Percentiles rank a stretch among this genome's conserved stretches.
These are phyloP conservation scores for Hydrangea macrophylla DNA, from an alignment of 148 eudicot species.

Conservation along the genomic window DNA sequence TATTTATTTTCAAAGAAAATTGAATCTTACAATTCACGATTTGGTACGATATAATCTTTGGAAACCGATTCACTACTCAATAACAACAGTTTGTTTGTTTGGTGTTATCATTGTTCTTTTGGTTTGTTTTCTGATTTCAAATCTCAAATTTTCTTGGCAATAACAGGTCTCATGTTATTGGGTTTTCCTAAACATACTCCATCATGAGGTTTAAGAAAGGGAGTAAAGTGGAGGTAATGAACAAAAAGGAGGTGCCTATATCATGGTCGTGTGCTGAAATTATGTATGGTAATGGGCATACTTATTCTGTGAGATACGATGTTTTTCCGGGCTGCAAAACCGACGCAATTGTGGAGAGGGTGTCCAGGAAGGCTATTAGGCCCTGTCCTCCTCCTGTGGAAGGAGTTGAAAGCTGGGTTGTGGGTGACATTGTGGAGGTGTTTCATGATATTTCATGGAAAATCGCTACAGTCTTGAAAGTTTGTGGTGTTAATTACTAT, in stretches of 20 bases:
- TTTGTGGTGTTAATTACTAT: constrained; percentile 28
- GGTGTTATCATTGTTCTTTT: background rate
- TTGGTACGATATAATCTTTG: too few species aligned
- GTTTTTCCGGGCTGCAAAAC: constrained; percentile 17
- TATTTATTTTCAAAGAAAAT: too few species aligned
- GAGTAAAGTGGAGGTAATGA: constrained; percentile 47
- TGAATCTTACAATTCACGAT: too few species aligned
- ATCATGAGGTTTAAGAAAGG: constrained; percentile 38
- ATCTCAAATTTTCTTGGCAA: background rate
- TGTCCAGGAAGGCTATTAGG: constrained; percentile 41
- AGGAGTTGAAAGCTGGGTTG: constrained; percentile 23
- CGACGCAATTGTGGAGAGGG: constrained; percentile 35
- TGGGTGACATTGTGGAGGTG: constrained; percentile 65
- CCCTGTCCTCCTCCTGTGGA: constrained; percentile 41
- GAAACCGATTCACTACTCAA: too few species aligned
- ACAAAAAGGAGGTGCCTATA: constrained; percentile 31
- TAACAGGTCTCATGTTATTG: constrained; percentile 6
- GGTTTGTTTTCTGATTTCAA: background rate
- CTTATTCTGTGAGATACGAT: constrained; percentile 50
- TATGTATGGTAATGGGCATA: constrained; percentile 36
- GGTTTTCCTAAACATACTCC: background rate
- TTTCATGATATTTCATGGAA: constrained; percentile 54
- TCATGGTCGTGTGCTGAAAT: constrained; percentile 55
- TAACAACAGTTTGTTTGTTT: too few species aligned
- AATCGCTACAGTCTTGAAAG: constrained; percentile 38